phyloP scores from a whole-genome alignment of 306 rosid genomes.

The Malus sylvestris region DNA sequence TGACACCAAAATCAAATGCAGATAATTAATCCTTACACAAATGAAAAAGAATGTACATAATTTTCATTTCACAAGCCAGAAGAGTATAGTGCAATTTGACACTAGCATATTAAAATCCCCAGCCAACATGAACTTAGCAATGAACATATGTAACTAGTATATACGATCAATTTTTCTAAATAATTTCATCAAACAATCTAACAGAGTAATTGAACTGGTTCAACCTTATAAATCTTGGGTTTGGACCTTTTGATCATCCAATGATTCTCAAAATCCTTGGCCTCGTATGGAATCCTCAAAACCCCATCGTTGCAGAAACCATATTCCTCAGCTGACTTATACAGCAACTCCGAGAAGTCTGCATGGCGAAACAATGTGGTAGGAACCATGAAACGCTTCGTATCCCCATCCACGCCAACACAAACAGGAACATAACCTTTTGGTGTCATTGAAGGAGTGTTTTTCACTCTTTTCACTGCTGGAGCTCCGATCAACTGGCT shows the following conservation, averaged over 20 bases:
- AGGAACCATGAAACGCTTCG: constrained; percentile 29
- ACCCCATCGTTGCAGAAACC: constrained; percentile 43
- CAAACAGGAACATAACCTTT: constrained; percentile 48
- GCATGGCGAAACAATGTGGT: constrained; percentile 22
- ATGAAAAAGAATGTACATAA: neutral
- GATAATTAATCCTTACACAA: neutral
- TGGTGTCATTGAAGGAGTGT: neutral
- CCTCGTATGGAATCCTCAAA: constrained; percentile 43
- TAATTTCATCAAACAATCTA: neutral
- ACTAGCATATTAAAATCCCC: neutral
- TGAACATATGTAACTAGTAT: neutral
- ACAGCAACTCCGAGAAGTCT: constrained; percentile 34
- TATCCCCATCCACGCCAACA: constrained; percentile 37
- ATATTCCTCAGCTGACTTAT: constrained; percentile 33
- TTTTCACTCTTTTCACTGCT: constrained; percentile 10
- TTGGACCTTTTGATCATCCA: constrained; percentile 31
- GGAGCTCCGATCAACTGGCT: constrained; percentile 15
- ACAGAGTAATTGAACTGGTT: neutral
- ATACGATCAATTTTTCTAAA: neutral
- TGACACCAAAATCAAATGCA: too few relatives aligned
- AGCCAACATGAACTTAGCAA: neutral
- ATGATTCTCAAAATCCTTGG: constrained; percentile 38
- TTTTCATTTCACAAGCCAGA: neutral
- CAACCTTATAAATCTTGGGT: constrained; percentile 21
- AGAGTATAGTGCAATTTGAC: neutral